Base-by-base conservation (phyloP, 2,329 filamentous ascomycete genomes). In the Phaeophleospora eucalypticola region DNA sequence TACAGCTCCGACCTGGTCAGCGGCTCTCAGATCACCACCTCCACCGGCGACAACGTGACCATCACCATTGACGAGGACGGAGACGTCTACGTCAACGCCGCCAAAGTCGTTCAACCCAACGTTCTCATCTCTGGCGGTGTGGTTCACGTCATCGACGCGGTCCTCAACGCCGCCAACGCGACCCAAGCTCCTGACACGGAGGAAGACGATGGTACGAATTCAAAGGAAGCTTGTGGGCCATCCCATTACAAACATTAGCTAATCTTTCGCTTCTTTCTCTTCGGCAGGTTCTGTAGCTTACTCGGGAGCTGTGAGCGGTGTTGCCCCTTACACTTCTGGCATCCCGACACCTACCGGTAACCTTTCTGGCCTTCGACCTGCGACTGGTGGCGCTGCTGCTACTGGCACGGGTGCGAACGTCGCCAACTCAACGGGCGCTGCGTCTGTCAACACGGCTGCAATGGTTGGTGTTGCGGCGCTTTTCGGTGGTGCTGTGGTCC, bases 261-360 rank as follows among this genome's bases (percentile, higher is more conserved):
- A n/a, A n/a, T n/a, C n/a, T n/a, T n/a, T n/a, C n/a, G n/a, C n/a
- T n/a, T n/a, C n/a, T n/a, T n/a, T n/a, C n/a, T n/a, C n/a, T n/a
- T n/a, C n/a, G n/a, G n/a, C n/a, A 14, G 34, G 48, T 14, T 60
- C 69, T 0, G 72, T 76, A 3, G 81, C 75, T 1, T 86, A 79
- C 66, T 66, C 68, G 18, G 73, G 73, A 46, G 81, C 78, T 3
- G 72, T 69, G 4, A 70, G 72, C 6, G 76, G 64, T 15, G 61
- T 65, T 7, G 68, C 67, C 4, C 79, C 81, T 0, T 83, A 79
- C 63, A 84, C 81, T 0, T 76, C 72, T 16, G 75, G 74, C 20
- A 66, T 81, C 32, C 60, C 74, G 1, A 67, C 69, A 1, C 66
- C 69, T 48, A 53, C 63, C 43, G n/a, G n/a, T n/a, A n/a, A n/a